Evolutionary conservation across 768 basidiomycete genomes (phyloP).

Genomic region (Candolleomyces efflorescens): DNA sequence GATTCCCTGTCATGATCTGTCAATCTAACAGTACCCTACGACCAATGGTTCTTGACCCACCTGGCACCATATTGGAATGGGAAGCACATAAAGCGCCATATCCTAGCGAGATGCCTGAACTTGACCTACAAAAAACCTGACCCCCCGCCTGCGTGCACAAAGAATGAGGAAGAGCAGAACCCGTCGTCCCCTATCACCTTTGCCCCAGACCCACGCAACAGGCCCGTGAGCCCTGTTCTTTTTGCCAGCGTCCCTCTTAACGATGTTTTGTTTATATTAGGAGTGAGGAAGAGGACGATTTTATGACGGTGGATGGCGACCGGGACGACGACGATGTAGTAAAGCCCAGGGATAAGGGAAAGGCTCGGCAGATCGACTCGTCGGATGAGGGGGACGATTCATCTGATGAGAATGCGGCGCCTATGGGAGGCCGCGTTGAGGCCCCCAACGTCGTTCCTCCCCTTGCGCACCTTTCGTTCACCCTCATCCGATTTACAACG

Average conservation of each 20-base stretch:
- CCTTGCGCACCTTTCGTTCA: conserved; percentile 28
- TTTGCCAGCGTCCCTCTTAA: conserved; percentile 26
- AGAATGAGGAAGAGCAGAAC: conserved; percentile 7
- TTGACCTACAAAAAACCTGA: conserved; percentile 28
- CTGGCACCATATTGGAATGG: conserved; percentile 58
- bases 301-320: not conserved
- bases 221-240: conserved; percentile 40
- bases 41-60: conserved; percentile 77
- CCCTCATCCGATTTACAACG: conserved; percentile 62
- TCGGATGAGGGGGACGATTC: not conserved
- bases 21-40: conserved; percentile 55
- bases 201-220: conserved; percentile 39
- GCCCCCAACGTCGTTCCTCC: not conserved
- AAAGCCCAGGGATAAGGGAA: not conserved
- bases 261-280: conserved; percentile 5
- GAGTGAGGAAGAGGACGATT: conserved; percentile 9
- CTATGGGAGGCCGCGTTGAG: not conserved
- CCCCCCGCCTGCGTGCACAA: conserved; percentile 13
- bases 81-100: conserved; percentile 56
- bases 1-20: not conserved
- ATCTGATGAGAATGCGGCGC: not conserved
- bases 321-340: conserved; percentile 11
- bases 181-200: conserved; percentile 70
- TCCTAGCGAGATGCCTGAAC: conserved; percentile 52
- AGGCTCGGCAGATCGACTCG: not conserved